Evolutionary conservation across 2,329 filamentous ascomycete species (phyloP).

Genomic region (Echinosphaeria canescens): DNA sequence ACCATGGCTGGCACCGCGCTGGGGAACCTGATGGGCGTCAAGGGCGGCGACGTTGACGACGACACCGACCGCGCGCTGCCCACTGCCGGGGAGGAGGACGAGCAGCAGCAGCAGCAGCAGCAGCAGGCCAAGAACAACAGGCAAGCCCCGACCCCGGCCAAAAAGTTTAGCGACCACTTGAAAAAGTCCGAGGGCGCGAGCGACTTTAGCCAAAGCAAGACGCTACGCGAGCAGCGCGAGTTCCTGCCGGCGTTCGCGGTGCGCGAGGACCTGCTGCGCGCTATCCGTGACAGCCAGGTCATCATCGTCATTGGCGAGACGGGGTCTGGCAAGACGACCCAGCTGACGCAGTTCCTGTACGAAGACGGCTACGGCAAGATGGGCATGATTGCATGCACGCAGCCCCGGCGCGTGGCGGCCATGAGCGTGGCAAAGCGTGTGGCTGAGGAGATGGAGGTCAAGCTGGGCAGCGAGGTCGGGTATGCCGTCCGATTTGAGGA

Average conservation of each 20-base stretch:
- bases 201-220: constrained; percentile 83
- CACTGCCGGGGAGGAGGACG: background rate
- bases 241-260: constrained; percentile 93
- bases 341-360: constrained; percentile 86
- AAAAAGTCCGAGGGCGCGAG: constrained; percentile 76
- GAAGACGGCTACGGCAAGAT: constrained; percentile 81
- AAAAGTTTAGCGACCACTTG: constrained; percentile 84
- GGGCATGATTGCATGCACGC: constrained; percentile 91
- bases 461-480: constrained; percentile 68
- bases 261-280: constrained; percentile 72
- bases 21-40: constrained; percentile 89
- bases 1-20: constrained; percentile 80
- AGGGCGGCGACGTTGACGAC: constrained; percentile 82
- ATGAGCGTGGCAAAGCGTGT: constrained; percentile 99
- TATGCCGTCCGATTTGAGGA: constrained; percentile 98
- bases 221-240: constrained; percentile 74
- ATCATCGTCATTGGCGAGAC: constrained; percentile 95
- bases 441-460: constrained; percentile 94
- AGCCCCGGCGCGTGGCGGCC: constrained; percentile 85
- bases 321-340: constrained; percentile 92
- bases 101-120: background rate
- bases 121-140: constrained; percentile 42
- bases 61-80: constrained; percentile 27
- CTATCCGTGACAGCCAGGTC: constrained; percentile 93
- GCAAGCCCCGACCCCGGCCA: constrained; percentile 20